These are phyloP conservation scores for Dysphania ambrosioides DNA, from an alignment of 148 eudicot genomes.

Conservation along the genomic window DNA sequence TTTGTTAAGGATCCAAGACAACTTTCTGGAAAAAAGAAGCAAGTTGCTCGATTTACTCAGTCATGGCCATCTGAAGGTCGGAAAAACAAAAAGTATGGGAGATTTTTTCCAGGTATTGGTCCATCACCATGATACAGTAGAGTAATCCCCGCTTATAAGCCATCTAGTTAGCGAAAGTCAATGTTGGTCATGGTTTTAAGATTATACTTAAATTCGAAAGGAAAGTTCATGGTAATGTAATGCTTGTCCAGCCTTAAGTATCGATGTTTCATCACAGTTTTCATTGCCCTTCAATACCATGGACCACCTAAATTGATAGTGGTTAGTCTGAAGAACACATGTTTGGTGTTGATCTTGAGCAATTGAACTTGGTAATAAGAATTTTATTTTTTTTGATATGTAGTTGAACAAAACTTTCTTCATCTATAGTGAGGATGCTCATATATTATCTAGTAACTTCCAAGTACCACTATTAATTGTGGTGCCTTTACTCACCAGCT, in stretches of 20 bases:
- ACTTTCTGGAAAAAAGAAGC: slow-evolving; percentile 59
- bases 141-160: neutral
- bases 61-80: slow-evolving; percentile 75
- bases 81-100: slow-evolving; percentile 52
- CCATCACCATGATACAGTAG: neutral
- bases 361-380: slow-evolving; percentile 68
- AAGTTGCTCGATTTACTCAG: slow-evolving; percentile 54
- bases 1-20: slow-evolving; percentile 79
- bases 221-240: neutral
- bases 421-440: neutral
- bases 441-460: neutral
- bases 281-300: neutral
- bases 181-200: neutral
- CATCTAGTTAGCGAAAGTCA: neutral
- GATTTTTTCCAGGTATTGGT: slow-evolving; percentile 63
- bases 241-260: no score
- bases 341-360: slow-evolving; percentile 75
- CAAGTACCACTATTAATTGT: neutral
- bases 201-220: no score
- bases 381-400: neutral
- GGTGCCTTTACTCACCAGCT: neutral
- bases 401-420: neutral
- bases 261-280: neutral
- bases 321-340: no score
- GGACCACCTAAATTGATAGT: neutral